Evolutionary conservation across 1,139 yeast genomes (phyloP).

Genomic region (Ashbya aceris): DNA sequence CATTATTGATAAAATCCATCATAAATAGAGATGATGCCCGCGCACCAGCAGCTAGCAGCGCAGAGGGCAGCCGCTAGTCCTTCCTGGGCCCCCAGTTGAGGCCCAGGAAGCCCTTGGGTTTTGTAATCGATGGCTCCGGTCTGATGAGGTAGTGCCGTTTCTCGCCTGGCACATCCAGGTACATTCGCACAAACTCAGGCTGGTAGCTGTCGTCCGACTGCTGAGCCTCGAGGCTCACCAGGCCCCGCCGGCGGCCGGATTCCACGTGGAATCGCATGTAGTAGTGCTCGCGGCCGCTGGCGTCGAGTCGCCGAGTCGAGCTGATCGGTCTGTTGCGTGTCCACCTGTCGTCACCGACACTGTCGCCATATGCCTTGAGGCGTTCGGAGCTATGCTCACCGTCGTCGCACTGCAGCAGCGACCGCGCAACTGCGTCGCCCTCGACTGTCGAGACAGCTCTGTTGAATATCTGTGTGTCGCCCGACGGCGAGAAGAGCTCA

Average conservation of each 20-base stretch:
- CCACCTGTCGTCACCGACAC: constrained; percentile 61
- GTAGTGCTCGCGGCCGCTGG: constrained; percentile 70
- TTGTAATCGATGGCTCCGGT: constrained; percentile 34
- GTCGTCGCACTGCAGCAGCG: constrained; percentile 43
- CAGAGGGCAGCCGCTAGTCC: constrained; percentile 27
- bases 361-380: constrained; percentile 78
- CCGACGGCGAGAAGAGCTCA: constrained; percentile 79
- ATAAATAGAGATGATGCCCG: constrained; percentile 1
- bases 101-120: constrained; percentile 56
- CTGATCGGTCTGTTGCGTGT: constrained; percentile 79
- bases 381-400: constrained; percentile 38
- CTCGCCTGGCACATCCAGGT: constrained; percentile 66
- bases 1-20: not conserved
- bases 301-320: constrained; percentile 45
- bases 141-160: constrained; percentile 63
- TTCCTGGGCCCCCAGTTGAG: constrained; percentile 79
- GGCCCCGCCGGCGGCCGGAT: constrained; percentile 49
- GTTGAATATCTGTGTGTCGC: constrained; percentile 84
- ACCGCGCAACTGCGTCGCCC: constrained; percentile 51
- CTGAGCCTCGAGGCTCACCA: constrained; percentile 71
- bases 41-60: no score
- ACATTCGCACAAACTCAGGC: constrained; percentile 66
- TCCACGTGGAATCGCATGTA: constrained; percentile 83
- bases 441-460: constrained; percentile 73
- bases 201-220: constrained; percentile 51